phyloP scores from a whole-genome alignment of 164 flowering plant species.

The Tetrastigma voinierianum region DNA sequence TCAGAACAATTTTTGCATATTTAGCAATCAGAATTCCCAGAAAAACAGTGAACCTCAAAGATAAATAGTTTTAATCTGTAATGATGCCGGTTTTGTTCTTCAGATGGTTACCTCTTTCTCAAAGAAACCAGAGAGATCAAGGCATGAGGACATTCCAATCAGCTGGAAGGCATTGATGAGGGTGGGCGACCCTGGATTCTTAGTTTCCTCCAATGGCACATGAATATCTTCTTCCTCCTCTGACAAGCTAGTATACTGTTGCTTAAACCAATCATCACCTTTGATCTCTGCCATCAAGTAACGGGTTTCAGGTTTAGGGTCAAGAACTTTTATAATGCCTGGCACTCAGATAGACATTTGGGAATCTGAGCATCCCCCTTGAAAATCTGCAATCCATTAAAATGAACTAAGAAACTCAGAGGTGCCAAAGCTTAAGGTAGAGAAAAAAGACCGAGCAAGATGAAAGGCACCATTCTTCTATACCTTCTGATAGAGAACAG shows the following conservation, averaged over 20 bases:
- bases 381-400: constrained; percentile 52
- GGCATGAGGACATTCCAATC: constrained; percentile 92
- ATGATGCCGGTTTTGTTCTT: too few relatives aligned
- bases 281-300: constrained; percentile 67
- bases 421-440: too few relatives aligned
- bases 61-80: too few relatives aligned
- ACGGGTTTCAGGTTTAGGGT: constrained; percentile 86
- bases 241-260: constrained; percentile 53
- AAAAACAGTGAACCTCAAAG: neutral
- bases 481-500: constrained; percentile 95
- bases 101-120: constrained; percentile 73
- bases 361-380: constrained; percentile 77
- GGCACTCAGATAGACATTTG: constrained; percentile 87
- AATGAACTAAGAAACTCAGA: neutral
- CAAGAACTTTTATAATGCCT: constrained; percentile 69
- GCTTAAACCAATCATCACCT: constrained; percentile 76
- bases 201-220: constrained; percentile 48
- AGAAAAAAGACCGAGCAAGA: too few relatives aligned
- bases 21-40: constrained; percentile 4
- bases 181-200: constrained; percentile 43
- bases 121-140: constrained; percentile 95
- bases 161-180: constrained; percentile 91
- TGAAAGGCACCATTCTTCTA: neutral
- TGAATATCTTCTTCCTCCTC: constrained; percentile 63
- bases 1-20: constrained; percentile 1